phyloP scores from a whole-genome alignment of 2,329 filamentous ascomycete species.

The Apiospora aurea region DNA sequence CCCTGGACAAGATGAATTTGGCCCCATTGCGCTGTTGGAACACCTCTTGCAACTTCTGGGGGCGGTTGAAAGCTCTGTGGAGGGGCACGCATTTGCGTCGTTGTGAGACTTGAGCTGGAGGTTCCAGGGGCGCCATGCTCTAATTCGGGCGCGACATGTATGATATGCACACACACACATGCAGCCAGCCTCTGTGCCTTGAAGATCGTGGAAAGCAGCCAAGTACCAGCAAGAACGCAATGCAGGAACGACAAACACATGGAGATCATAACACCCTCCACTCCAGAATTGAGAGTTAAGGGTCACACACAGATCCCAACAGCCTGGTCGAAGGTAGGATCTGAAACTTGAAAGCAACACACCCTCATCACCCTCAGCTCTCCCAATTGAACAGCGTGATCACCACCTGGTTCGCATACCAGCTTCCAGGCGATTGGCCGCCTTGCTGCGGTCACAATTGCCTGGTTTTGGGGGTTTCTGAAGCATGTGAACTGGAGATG shows the following conservation, averaged over 20 bases:
- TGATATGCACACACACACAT: background rate
- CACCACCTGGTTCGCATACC: background rate
- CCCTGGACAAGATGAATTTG: background rate
- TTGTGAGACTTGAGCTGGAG: background rate
- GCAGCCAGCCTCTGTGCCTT: background rate
- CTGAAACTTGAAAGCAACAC: background rate
- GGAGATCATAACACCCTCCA: background rate
- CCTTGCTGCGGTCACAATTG: background rate
- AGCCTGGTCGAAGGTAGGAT: background rate
- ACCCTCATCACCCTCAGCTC: background rate
- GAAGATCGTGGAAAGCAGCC: background rate
- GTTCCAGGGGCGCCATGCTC: background rate
- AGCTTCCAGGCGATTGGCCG: background rate
- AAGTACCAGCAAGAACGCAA: background rate
- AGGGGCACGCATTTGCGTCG: background rate
- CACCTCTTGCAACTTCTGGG: background rate
- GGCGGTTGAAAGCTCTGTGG: background rate
- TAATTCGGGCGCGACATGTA: background rate
- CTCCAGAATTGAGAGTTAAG: no score
- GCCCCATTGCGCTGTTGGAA: background rate
- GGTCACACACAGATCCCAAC: background rate
- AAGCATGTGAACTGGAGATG: background rate
- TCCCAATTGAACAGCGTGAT: background rate
- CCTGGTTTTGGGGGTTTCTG: background rate
- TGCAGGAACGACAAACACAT: background rate